Evolutionary conservation across 2,329 filamentous ascomycete species (phyloP).

Genomic region (Blastomyces parvus): DNA sequence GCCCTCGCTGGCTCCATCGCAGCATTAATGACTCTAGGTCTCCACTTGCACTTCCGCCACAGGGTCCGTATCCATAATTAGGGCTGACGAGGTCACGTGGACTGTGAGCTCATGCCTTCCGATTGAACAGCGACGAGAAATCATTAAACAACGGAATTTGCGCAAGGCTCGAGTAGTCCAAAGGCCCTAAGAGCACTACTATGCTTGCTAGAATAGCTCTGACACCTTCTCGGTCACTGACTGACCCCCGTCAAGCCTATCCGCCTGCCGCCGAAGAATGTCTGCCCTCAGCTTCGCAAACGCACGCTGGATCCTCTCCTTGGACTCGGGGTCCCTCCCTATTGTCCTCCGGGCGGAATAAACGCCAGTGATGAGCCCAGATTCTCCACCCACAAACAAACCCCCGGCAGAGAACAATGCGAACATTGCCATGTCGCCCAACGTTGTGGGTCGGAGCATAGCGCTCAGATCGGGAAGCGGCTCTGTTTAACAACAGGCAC

Average conservation of each 20-base stretch:
- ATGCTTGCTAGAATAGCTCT: background rate
- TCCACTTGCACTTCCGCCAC: background rate
- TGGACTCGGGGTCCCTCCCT: conserved; percentile 44
- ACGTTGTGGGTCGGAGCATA: conserved; percentile 46
- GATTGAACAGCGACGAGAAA: background rate
- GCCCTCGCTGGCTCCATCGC: background rate
- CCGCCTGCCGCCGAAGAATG: conserved; percentile 51
- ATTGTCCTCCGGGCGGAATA: conserved; percentile 47
- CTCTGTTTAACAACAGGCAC: conserved; percentile 32
- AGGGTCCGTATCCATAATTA: background rate
- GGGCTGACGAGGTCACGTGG: background rate
- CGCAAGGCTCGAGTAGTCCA: background rate
- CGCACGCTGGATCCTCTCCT: conserved; percentile 51
- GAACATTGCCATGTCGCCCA: conserved; percentile 55
- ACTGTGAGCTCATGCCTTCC: too few species aligned
- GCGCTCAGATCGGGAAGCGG: conserved; percentile 52
- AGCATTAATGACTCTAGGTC: background rate
- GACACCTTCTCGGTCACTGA: background rate
- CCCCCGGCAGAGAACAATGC: conserved; percentile 54
- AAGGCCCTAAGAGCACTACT: background rate
- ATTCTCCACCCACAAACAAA: conserved; percentile 55
- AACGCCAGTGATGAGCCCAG: conserved; percentile 49
- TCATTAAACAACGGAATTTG: background rate
- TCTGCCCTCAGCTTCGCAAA: conserved; percentile 56
- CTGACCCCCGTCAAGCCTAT: conserved; percentile 42